These are phyloP conservation scores for Cenchrus purpureus DNA, from an alignment of 176 grass and related monocot genomes.

Conservation along the genomic window DNA sequence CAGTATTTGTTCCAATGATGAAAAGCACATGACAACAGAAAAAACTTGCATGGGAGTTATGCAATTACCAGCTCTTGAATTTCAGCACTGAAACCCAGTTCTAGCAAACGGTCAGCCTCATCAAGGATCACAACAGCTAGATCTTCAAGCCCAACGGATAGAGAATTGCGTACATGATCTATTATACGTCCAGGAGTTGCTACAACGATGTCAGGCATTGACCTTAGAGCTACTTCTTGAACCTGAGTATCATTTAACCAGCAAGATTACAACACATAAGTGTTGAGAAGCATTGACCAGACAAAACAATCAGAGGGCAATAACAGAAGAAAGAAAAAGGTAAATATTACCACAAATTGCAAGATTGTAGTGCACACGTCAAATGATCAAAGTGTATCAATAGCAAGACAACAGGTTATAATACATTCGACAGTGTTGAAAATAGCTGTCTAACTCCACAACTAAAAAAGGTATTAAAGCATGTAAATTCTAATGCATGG, in stretches of 20 bases:
- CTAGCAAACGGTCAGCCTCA: slow-evolving; percentile 92
- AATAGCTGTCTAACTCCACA: neutral
- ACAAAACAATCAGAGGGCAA: neutral
- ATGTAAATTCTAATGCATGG: neutral
- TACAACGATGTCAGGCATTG: slow-evolving; percentile 97
- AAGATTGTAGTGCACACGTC: neutral
- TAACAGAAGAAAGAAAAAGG: slow-evolving; percentile 3
- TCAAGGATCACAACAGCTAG: slow-evolving; percentile 95
- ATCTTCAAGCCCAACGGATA: slow-evolving; percentile 95
- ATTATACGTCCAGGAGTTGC: slow-evolving; percentile 96
- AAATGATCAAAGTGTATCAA: neutral
- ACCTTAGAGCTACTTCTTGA: slow-evolving; percentile 90
- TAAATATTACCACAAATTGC: slow-evolving; percentile 11
- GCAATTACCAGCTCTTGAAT: slow-evolving; percentile 83
- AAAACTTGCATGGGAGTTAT: slow-evolving; percentile 18
- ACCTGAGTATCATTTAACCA: slow-evolving; percentile 54
- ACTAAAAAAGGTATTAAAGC: slow-evolving; percentile 19
- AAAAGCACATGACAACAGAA: slow-evolving; percentile 10
- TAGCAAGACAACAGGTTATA: slow-evolving; percentile 5
- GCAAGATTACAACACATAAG: neutral
- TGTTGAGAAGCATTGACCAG: neutral
- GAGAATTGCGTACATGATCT: slow-evolving; percentile 87
- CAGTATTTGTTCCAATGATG: neutral
- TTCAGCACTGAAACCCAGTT: slow-evolving; percentile 95
- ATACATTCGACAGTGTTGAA: neutral